Percentiles rank a stretch among this genome's conserved stretches.
phyloP scores from a whole-genome alignment of 345 rosid species.

The Eucalyptus sp. region DNA sequence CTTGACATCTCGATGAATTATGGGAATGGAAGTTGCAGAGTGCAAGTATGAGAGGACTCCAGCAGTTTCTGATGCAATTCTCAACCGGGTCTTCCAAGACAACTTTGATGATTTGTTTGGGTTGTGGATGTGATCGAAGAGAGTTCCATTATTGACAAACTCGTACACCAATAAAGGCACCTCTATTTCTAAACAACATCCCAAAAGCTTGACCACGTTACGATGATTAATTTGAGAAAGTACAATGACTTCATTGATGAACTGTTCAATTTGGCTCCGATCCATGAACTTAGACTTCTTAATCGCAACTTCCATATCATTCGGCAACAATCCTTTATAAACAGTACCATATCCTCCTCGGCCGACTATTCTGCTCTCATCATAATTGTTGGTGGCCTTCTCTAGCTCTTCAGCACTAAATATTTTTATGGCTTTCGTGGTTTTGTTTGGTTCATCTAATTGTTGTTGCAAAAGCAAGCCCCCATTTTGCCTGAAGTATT shows the following conservation, averaged over 20 bases:
- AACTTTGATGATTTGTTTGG: background rate
- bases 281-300: background rate
- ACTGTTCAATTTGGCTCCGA: background rate
- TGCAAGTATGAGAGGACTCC: conserved; percentile 26
- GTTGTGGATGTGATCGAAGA: background rate
- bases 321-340: background rate
- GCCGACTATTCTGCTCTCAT: background rate
- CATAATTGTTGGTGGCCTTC: background rate
- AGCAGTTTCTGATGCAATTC: conserved; percentile 14
- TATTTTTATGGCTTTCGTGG: background rate
- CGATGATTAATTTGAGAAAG: background rate
- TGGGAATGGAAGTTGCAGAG: conserved; percentile 9
- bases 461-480: background rate
- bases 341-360: background rate
- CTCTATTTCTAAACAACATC: background rate
- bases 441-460: background rate
- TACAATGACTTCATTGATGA: background rate
- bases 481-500: background rate
- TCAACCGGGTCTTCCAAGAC: background rate
- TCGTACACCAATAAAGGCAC: background rate
- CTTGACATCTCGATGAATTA: conserved; percentile 28
- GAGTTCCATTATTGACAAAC: background rate
- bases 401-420: background rate
- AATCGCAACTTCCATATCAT: background rate
- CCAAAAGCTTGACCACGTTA: background rate